Percentiles rank a stretch among this genome's conserved stretches.
Conservation (phyloP, 2,329 filamentous ascomycete species). For the Stachybotrys chlorohalonatus region DNA sequence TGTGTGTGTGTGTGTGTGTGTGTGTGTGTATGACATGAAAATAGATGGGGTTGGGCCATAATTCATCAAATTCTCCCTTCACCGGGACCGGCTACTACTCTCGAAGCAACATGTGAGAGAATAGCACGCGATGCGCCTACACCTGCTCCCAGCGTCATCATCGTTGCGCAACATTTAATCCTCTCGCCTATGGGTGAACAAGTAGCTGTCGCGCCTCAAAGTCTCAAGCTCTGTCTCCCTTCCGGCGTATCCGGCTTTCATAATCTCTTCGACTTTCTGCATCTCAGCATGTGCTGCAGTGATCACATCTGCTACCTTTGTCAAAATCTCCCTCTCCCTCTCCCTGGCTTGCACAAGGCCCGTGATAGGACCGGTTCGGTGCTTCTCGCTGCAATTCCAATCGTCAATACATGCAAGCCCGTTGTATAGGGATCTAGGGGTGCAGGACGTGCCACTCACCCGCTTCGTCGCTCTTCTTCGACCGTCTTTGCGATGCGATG, state of each 20-base stretch:
- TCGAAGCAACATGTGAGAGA: no score
- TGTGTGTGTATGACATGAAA: constrained; percentile 1
- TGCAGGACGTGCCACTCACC: neutral
- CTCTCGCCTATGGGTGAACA: neutral
- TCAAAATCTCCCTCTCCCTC: constrained; percentile 15
- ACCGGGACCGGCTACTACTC: neutral
- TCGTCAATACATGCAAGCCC: neutral
- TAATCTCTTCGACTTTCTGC: constrained; percentile 16
- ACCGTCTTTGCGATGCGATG: constrained; percentile 6
- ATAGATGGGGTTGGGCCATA: neutral
- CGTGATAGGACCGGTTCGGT: constrained; percentile 2
- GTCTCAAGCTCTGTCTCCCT: constrained; percentile 14
- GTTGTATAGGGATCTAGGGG: neutral
- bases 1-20: constrained; percentile 2
- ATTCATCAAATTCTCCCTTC: neutral
- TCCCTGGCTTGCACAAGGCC: constrained; percentile 12
- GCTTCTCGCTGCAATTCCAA: neutral
- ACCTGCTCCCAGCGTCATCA: no score
- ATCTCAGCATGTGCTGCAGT: constrained; percentile 8
- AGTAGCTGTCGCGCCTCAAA: neutral
- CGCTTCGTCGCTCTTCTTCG: constrained; percentile 10
- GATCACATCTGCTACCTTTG: constrained; percentile 15
- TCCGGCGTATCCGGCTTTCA: constrained; percentile 17
- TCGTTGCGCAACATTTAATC: no score
- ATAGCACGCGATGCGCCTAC: no score